A percentile compares a stretch with the other conserved stretches of the same genome.
Conservation (phyloP, 2,329 filamentous ascomycete species). For the Aphanoascus verrucosus region DNA sequence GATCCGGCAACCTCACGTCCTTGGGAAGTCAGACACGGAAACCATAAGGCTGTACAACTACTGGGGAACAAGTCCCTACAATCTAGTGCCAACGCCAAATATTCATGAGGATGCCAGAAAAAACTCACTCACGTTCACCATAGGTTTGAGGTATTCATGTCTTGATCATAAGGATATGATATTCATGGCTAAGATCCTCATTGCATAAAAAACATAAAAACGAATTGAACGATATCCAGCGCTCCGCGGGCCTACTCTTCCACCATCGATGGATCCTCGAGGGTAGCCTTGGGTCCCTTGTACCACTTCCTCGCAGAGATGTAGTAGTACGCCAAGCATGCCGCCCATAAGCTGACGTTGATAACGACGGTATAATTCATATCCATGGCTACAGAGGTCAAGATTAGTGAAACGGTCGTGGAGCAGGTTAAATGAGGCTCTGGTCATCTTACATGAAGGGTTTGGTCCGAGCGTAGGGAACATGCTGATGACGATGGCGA, state of each 20-base stretch:
- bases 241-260: neutral
- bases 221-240: neutral
- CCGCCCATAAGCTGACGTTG: constrained; percentile 49
- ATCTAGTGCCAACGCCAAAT: no score
- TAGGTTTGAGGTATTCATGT: no score
- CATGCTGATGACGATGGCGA: constrained; percentile 49
- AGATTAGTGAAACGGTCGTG: neutral
- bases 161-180: no score
- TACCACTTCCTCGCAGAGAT: constrained; percentile 51
- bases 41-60: no score
- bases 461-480: constrained; percentile 47
- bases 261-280: constrained; percentile 24
- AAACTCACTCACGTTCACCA: no score
- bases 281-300: constrained; percentile 48
- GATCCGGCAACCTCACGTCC: no score
- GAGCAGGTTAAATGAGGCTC: neutral
- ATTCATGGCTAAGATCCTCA: no score
- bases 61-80: no score
- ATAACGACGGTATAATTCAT: constrained; percentile 59
- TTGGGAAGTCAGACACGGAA: no score
- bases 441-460: constrained; percentile 33
- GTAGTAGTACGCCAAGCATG: constrained; percentile 46
- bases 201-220: no score
- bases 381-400: constrained; percentile 26
- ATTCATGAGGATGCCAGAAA: no score